Conservation (phyloP, 768 basidiomycete genomes). For the Termitomyces sp. region DNA sequence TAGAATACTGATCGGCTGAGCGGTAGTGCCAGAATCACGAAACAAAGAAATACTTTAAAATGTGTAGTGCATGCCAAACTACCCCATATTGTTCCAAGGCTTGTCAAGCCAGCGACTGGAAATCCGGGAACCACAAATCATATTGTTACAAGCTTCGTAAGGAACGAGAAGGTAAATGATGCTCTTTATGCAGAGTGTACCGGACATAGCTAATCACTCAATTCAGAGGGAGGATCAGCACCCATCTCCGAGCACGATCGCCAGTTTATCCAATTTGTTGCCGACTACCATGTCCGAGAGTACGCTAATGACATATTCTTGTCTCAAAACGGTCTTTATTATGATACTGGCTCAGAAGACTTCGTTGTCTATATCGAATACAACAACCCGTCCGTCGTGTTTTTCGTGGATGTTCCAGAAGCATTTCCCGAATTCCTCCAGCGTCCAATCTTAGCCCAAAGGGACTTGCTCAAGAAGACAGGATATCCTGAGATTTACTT, state of each 20-base stretch:
- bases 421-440: neutral
- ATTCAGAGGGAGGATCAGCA: neutral
- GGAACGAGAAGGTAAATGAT: neutral
- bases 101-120: conserved; percentile 4
- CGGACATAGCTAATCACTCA: neutral
- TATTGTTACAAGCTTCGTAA: neutral
- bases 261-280: neutral
- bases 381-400: neutral
- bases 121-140: neutral
- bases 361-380: conserved; percentile 2
- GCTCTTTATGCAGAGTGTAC: neutral
- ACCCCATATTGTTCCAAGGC: conserved; percentile 4
- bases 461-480: neutral
- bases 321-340: neutral
- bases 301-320: neutral
- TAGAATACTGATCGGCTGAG: neutral
- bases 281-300: neutral
- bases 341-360: neutral
- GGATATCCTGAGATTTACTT: neutral
- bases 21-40: neutral
- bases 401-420: conserved; percentile 1
- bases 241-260: conserved; percentile 4
- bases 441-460: neutral
- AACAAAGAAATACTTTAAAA: conserved; percentile 1
- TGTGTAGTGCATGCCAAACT: conserved; percentile 2